A percentile compares a stretch with the other conserved stretches of the same genome.
Evolutionary conservation across 1,284 basidiomycete species (phyloP).

Genomic region (Ustilago shanxiensis): DNA sequence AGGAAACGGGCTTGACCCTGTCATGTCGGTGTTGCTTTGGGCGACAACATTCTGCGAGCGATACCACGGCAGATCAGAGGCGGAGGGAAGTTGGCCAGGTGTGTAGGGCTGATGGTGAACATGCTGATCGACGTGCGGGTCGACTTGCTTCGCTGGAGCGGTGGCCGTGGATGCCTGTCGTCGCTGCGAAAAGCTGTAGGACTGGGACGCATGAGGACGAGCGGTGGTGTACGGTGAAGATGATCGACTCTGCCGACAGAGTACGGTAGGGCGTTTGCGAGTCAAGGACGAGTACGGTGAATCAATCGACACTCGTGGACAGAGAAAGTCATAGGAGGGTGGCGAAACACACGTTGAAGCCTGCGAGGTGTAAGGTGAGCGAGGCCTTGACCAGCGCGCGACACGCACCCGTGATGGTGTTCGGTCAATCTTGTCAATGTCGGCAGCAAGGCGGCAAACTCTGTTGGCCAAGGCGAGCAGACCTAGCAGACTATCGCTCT

Average conservation of each 20-base stretch:
- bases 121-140: slow-evolving; percentile 7
- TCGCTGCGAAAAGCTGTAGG: neutral
- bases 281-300: neutral
- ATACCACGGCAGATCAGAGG: slow-evolving; percentile 3
- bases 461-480: slow-evolving; percentile 23
- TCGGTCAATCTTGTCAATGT: slow-evolving; percentile 28
- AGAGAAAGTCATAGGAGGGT: slow-evolving; percentile 10
- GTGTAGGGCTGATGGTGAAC: neutral
- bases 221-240: neutral
- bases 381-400: neutral
- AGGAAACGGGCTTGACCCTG: neutral
- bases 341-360: neutral
- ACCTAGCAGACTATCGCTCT: slow-evolving; percentile 14
- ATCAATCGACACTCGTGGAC: slow-evolving; percentile 1
- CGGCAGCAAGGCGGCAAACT: slow-evolving; percentile 33
- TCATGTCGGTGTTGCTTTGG: neutral
- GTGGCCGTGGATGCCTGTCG: slow-evolving; percentile 21
- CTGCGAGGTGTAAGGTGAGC: neutral
- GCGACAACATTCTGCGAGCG: neutral
- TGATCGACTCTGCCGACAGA: neutral
- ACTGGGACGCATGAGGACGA: neutral
- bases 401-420: neutral
- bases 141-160: slow-evolving; percentile 2
- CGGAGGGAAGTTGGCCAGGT: neutral
- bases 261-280: neutral